Evolutionary conservation across 2,329 filamentous ascomycete genomes (phyloP).

Genomic region (Apiospora kogelbergensis): DNA sequence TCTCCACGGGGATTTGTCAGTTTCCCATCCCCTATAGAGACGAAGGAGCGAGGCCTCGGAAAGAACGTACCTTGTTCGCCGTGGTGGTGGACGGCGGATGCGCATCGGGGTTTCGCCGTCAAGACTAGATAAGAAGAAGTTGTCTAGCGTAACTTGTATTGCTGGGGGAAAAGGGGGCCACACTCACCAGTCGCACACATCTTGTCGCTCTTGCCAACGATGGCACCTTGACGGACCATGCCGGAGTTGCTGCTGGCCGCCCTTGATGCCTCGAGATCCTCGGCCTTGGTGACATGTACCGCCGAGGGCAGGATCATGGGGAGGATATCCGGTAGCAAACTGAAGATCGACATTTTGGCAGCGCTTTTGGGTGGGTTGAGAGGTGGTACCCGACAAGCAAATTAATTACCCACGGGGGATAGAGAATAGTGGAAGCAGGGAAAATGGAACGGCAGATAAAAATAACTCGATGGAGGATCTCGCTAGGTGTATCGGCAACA

Average conservation of each 20-base stretch:
- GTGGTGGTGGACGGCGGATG: conserved; percentile 67
- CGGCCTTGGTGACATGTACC: conserved; percentile 56
- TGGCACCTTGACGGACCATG: conserved; percentile 49
- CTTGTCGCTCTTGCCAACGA: conserved; percentile 62
- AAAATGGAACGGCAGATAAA: not conserved
- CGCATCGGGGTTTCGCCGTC: conserved; percentile 61
- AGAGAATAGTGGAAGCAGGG: not conserved
- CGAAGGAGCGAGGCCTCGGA: conserved; percentile 13
- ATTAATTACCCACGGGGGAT: not conserved
- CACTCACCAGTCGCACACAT: conserved; percentile 65
- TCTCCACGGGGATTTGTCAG: conserved; percentile 14
- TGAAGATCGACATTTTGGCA: conserved; percentile 48
- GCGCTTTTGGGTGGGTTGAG: not conserved
- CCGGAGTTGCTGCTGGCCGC: conserved; percentile 22
- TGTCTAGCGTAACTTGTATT: not conserved
- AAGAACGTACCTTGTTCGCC: conserved; percentile 61
- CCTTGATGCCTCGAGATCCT: conserved; percentile 42
- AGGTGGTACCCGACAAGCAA: not conserved
- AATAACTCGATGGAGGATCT: not conserved
- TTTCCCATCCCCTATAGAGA: not conserved
- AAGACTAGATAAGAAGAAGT: conserved; percentile 44
- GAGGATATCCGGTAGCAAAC: conserved; percentile 56
- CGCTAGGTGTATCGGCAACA: not conserved
- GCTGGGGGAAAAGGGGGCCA: not conserved
- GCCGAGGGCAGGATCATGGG: conserved; percentile 58